A percentile compares a stretch with the other conserved stretches of the same genome.
phyloP scores from a whole-genome alignment of 73 alveolate species.

The Uronychia binucleata region DNA sequence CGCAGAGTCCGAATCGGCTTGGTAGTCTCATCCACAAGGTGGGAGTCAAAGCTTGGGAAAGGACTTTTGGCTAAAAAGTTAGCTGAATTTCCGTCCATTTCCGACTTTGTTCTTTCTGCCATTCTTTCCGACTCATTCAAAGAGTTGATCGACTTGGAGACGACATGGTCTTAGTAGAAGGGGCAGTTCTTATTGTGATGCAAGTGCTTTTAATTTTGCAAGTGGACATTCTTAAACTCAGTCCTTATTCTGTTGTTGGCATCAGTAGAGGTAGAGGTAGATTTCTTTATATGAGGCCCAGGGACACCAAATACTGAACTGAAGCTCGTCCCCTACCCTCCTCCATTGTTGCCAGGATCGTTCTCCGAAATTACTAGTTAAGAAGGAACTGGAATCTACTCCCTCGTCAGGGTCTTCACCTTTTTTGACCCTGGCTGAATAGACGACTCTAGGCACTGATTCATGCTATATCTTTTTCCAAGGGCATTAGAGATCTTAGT shows the following conservation, averaged over 20 bases:
- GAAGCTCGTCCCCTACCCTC: too few species aligned
- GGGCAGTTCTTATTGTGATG: background rate
- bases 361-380: too few species aligned
- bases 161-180: background rate
- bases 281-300: background rate
- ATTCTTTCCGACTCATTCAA: background rate
- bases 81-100: background rate
- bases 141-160: background rate
- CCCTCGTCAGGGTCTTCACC: too few species aligned
- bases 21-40: background rate
- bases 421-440: too few species aligned
- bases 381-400: too few species aligned
- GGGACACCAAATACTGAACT: background rate
- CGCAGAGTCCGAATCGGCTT: background rate
- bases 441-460: too few species aligned
- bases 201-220: too few species aligned
- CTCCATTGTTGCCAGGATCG: too few species aligned
- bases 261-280: background rate
- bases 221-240: too few species aligned
- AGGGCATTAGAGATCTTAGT: too few species aligned
- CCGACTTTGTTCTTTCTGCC: background rate
- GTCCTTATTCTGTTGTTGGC: too few species aligned
- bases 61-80: background rate
- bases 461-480: too few species aligned
- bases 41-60: background rate